phyloP scores from a whole-genome alignment of 106 monocot species.

The Vanilla planifolia region DNA sequence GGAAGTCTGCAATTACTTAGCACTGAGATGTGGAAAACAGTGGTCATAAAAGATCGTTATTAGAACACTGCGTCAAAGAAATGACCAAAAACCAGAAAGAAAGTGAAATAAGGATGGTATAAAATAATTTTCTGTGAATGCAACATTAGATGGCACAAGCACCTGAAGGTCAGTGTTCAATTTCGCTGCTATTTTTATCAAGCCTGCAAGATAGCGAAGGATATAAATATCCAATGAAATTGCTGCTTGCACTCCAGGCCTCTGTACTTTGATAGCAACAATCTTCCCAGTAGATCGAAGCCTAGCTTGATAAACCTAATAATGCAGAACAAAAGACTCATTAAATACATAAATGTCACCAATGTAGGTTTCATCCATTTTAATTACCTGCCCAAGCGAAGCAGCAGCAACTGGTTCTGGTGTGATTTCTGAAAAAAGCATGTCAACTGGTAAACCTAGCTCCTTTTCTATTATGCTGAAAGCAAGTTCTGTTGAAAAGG shows the following conservation, averaged over 20 bases:
- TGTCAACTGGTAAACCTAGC: conserved; percentile 69
- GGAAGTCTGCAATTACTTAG: conserved; percentile 21
- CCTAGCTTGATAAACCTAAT: conserved; percentile 92
- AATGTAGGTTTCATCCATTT: not conserved
- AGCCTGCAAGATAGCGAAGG: conserved; percentile 72
- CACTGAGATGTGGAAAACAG: conserved; percentile 2
- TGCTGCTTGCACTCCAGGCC: conserved; percentile 96
- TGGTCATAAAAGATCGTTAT: not conserved
- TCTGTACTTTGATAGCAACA: conserved; percentile 98
- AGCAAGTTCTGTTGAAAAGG: conserved; percentile 87
- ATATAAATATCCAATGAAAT: conserved; percentile 98
- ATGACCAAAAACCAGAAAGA: not conserved
- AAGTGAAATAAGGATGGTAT: not conserved
- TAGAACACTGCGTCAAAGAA: conserved; percentile 10
- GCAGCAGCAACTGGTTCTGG: conserved; percentile 95
- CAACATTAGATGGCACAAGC: conserved; percentile 9
- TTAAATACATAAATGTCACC: not conserved
- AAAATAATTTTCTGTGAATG: not conserved
- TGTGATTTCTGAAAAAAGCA: conserved; percentile 87
- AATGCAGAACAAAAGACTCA: conserved; percentile 15
- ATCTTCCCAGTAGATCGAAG: conserved; percentile 58
- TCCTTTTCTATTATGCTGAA: conserved; percentile 87
- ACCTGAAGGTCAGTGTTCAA: conserved; percentile 95
- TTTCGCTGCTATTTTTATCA: conserved; percentile 61
- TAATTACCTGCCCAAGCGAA: conserved; percentile 84